Conservation (phyloP, 257 asterid genomes). For the Anisodus tanguticus region DNA sequence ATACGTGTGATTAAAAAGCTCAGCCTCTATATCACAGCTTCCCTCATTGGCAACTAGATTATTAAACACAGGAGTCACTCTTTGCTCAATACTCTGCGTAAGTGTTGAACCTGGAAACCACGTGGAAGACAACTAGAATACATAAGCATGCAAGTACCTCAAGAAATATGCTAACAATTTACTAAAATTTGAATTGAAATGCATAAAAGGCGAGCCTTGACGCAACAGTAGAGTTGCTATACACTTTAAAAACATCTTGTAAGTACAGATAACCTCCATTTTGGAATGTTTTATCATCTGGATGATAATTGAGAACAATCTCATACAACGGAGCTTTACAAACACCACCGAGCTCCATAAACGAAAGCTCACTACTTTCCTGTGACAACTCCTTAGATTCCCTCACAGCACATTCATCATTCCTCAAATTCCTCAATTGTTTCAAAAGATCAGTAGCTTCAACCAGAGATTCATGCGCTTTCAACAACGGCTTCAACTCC, state of each 20-base stretch:
- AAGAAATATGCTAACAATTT: not conserved
- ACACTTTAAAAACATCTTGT: not conserved
- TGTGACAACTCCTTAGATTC: conserved; percentile 36
- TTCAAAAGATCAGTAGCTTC: conserved; percentile 54
- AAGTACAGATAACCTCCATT: conserved; percentile 46
- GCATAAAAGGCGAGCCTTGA: not conserved
- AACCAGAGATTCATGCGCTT: conserved; percentile 72
- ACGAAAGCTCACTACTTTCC: conserved; percentile 55
- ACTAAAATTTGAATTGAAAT: not conserved
- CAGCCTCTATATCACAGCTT: conserved; percentile 63
- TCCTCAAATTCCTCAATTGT: conserved; percentile 56
- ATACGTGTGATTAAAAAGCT: conserved; percentile 57
- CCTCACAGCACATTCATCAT: conserved; percentile 40
- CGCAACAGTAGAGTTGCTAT: not conserved
- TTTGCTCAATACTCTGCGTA: conserved; percentile 37
- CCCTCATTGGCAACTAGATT: conserved; percentile 59
- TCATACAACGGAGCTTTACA: conserved; percentile 85
- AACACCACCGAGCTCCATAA: conserved; percentile 71
- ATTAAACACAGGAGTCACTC: conserved; percentile 54
- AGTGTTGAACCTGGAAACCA: conserved; percentile 46
- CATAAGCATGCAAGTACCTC: not conserved
- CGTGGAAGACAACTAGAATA: conserved; percentile 8
- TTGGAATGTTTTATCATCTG: conserved; percentile 37
- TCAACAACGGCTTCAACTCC: conserved; percentile 63
- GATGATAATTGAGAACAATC: conserved; percentile 50